These are phyloP conservation scores for Chalara sp. DNA, from an alignment of 2,329 filamentous ascomycete species.

Conservation along the genomic window DNA sequence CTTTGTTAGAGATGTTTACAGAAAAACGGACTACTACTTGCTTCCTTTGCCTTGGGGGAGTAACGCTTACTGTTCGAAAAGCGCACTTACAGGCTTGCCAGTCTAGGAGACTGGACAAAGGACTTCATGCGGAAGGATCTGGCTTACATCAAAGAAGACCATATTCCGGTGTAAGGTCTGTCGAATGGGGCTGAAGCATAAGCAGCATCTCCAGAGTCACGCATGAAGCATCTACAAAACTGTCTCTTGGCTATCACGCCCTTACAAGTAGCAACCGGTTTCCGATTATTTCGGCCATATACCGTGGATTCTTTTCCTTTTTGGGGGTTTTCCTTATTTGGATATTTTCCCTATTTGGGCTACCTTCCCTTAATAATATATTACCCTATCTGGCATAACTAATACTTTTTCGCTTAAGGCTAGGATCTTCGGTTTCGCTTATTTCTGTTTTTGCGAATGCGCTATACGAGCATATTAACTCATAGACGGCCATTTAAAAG, in stretches of 20 bases:
- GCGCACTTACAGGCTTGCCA: constrained; percentile 12
- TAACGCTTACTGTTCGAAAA: constrained; percentile 13
- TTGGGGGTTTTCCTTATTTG: too few species aligned
- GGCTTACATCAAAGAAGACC: constrained; percentile 13
- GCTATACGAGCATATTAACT: too few species aligned
- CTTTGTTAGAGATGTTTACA: constrained; percentile 15
- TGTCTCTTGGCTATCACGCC: constrained; percentile 5
- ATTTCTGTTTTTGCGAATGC: too few species aligned
- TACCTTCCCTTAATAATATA: too few species aligned
- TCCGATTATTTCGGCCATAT: too few species aligned
- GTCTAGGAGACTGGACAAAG: constrained; percentile 14
- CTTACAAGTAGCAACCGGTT: too few species aligned
- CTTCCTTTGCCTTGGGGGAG: constrained; percentile 14
- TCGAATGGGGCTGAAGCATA: constrained; percentile 14
- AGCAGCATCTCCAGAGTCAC: constrained; percentile 14
- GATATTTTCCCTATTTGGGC: too few species aligned
- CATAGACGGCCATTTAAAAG: too few species aligned
- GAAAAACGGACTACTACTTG: constrained; percentile 14
- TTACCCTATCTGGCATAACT: too few species aligned
- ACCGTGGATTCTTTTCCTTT: too few species aligned
- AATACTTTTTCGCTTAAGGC: too few species aligned
- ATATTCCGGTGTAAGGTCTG: constrained; percentile 11
- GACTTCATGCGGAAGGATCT: constrained; percentile 18
- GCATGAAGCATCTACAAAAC: constrained; percentile 10
- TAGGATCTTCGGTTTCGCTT: too few species aligned